These are phyloP conservation scores for Sorghum bicolor DNA, from an alignment of 176 grass and related monocot genomes.

Conservation along the genomic window Sorghum_bicolor_NCBIv3 NC_012876.2:59617501-59618000, in stretches of 20 bases:
- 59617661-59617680: not conserved
- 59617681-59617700: not conserved
- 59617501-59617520: slow-evolving; percentile 72
- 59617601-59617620: slow-evolving; percentile 92
- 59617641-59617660: slow-evolving; percentile 34
- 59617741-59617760: not conserved
- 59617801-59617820: not conserved
- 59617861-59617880: slow-evolving; percentile 68
- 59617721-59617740: not conserved
- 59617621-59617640: slow-evolving; percentile 62
- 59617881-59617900: slow-evolving; percentile 86
- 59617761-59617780: not conserved
- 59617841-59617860: slow-evolving; percentile 91
- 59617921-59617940: slow-evolving; percentile 56
- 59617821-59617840: not conserved
- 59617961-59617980: slow-evolving; percentile 84
- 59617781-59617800: not conserved
- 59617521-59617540: slow-evolving; percentile 80
- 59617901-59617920: slow-evolving; percentile 57
- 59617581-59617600: slow-evolving; percentile 74
- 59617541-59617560: slow-evolving; percentile 75
- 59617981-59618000: slow-evolving; percentile 97
- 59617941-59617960: slow-evolving; percentile 72
- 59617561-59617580: slow-evolving; percentile 81
- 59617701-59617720: not conserved